Evolutionary conservation across 441 rosid genomes (phyloP).

Genomic region (Adansonia madagascariensis): DNA sequence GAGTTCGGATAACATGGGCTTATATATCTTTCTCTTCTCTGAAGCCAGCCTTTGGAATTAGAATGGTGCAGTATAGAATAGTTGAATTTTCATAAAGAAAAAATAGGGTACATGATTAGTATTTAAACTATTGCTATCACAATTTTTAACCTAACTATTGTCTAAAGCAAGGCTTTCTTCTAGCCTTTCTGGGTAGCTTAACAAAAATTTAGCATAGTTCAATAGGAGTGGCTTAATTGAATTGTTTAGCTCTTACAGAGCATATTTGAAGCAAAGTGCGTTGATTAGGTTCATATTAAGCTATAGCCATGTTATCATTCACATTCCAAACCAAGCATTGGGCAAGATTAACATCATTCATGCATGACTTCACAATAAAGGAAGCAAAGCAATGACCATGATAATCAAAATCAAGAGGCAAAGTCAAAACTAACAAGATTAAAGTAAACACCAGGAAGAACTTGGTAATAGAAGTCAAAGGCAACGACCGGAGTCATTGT

Average conservation of each 20-base stretch:
- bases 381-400: background rate
- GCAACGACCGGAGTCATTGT: background rate
- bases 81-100: background rate
- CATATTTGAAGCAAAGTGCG: background rate
- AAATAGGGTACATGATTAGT: background rate
- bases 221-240: background rate
- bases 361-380: background rate
- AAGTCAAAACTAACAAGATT: background rate
- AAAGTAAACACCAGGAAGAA: background rate
- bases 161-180: background rate
- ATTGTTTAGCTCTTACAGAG: background rate
- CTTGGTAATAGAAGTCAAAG: background rate
- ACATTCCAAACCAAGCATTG: background rate
- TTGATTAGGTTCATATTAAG: background rate
- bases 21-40: background rate
- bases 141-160: background rate
- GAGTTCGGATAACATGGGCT: background rate
- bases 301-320: background rate
- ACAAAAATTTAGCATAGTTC: slow-evolving; percentile 12
- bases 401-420: slow-evolving; percentile 15
- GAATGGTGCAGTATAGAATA: background rate
- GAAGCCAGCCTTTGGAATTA: background rate
- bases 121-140: background rate
- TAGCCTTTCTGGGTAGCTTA: slow-evolving; percentile 9
- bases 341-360: background rate